These are phyloP conservation scores for Betula pendula DNA, from an alignment of 306 rosid species.

Conservation along the genomic window DNA sequence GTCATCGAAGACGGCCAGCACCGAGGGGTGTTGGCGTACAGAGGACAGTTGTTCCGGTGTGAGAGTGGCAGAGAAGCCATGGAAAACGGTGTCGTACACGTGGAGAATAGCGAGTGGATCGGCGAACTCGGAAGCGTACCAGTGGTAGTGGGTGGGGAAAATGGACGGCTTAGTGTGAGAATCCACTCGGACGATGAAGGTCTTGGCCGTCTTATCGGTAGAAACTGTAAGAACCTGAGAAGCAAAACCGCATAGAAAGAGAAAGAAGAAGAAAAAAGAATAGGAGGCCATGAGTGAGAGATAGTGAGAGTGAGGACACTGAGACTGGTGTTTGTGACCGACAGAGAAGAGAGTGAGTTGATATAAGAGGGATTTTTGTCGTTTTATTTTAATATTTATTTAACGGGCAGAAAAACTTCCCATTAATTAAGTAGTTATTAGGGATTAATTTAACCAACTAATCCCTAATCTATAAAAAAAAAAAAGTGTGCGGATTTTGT, in stretches of 20 bases:
- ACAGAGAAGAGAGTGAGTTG: not conserved
- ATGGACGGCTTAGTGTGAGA: constrained; percentile 63
- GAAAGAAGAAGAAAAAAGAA: constrained; percentile 26
- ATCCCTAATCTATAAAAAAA: too few species aligned
- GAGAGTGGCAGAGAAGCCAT: constrained; percentile 86
- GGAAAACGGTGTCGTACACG: constrained; percentile 71
- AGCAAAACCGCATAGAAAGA: constrained; percentile 22
- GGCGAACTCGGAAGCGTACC: constrained; percentile 77
- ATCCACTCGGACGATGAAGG: constrained; percentile 72
- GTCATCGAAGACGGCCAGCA: constrained; percentile 74
- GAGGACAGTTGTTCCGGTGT: constrained; percentile 38
- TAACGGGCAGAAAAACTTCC: not conserved
- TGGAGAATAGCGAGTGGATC: constrained; percentile 61
- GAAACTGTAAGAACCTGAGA: constrained; percentile 12
- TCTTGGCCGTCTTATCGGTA: constrained; percentile 28
- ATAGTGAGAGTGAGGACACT: constrained; percentile 24
- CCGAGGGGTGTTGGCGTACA: constrained; percentile 50
- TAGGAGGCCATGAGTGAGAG: constrained; percentile 10
- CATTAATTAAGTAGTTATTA: not conserved
- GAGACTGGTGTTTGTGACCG: constrained; percentile 21
- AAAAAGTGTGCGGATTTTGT: not conserved
- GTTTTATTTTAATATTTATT: not conserved
- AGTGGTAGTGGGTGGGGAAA: constrained; percentile 75
- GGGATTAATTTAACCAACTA: not conserved
- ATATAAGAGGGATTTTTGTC: constrained; percentile 26